These are phyloP conservation scores for Termitomyces sp. DNA, from an alignment of 768 basidiomycete species.

Conservation along the genomic window DNA sequence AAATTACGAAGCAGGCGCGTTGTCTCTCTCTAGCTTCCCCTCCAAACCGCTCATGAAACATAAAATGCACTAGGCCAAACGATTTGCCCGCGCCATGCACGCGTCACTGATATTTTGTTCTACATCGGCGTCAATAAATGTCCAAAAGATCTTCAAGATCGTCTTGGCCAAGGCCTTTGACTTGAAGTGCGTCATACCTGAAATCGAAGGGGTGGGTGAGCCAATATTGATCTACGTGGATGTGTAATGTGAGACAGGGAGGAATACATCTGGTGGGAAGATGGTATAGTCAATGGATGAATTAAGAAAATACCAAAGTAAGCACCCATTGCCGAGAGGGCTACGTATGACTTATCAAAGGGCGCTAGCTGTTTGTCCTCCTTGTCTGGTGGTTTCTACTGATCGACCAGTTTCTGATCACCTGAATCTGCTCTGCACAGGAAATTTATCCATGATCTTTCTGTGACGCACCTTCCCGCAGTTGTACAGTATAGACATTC, in stretches of 20 bases:
- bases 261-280: constrained; percentile 9
- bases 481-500: constrained; percentile 11
- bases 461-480: constrained; percentile 2
- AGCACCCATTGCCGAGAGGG: not conserved
- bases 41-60: not conserved
- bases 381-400: not conserved
- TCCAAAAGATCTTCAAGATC: constrained; percentile 99
- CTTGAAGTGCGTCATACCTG: constrained; percentile 97
- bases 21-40: not conserved
- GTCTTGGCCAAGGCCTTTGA: constrained; percentile 96
- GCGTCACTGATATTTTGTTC: constrained; percentile 99
- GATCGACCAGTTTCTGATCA: not conserved
- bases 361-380: not conserved
- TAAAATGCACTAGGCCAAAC: constrained; percentile 64
- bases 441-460: not conserved
- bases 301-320: constrained; percentile 27
- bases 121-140: constrained; percentile 97
- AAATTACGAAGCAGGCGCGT: constrained; percentile 93
- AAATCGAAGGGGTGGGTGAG: constrained; percentile 95
- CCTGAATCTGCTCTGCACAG: not conserved
- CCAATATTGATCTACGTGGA: constrained; percentile 94
- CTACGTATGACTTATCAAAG: not conserved
- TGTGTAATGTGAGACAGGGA: constrained; percentile 37
- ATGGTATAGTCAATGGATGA: constrained; percentile 16
- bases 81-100: constrained; percentile 99